Evolutionary conservation across 352 stramenopile species (phyloP), one percentile per base, ranked within the genome.

Genomic region (Pythium folliculosum): DNA sequence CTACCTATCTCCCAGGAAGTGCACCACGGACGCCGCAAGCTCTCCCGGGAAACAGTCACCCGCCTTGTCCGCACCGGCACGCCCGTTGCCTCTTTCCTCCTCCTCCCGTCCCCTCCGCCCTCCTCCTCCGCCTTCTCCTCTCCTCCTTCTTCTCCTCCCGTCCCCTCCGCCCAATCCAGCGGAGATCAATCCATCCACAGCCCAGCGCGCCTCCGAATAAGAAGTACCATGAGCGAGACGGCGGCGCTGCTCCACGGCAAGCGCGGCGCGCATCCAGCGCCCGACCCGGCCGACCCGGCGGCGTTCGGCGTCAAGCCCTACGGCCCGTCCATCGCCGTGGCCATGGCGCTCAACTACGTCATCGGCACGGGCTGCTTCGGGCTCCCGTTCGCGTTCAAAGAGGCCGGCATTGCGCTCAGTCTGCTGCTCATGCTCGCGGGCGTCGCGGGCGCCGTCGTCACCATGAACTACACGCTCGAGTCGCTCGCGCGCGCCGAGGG

Each of bases 401-500:
- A 85, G 54, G 85, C 77, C 12, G 87, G 87, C 49, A 80, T 95
- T 45, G 77, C 73, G 17, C 81, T 95, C 55, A 82, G 77, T 21
- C 70, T 82, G 10, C 61, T 62, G 17, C 75, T 95, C 62, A 82
- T 95, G 68, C 55, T 90, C 44, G 53, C 85, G 17, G 85, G 87
- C 54, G 81, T 90, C 30, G 19, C 84, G 3, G 83, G 83, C 27
- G 85, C 84, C 30, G 62, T 92, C 17, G 53, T 95, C 49, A 92
- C 87, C 23, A 95, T 95, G 87, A 95, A 95, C 74, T 95, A 95
- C 77, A 95, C 87, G 67, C 76, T 95, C 54, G 87, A 95, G 64
- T 90, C 85, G 9, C 72, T 95, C 10, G 84, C 87, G 10, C 77
- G 87, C 13, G 85, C 87, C 7, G 85, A 95, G 63, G 87, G 87